phyloP scores from a whole-genome alignment of 331 rosid genomes.

The Acacia pycnantha region DNA sequence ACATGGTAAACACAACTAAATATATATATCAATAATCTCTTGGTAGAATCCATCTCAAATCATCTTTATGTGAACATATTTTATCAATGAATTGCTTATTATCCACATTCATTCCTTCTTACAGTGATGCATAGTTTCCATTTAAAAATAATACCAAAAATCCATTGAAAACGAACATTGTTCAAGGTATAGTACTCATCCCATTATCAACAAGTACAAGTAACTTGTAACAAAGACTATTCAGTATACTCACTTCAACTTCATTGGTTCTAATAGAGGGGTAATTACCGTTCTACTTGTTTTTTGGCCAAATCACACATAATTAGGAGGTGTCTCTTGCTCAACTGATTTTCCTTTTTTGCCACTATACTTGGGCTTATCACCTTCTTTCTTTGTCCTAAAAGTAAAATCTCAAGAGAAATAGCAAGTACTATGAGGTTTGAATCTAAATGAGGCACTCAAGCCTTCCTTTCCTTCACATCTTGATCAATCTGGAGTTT shows the following conservation, averaged over 20 bases:
- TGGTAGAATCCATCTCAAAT: background rate
- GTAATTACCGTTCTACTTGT: background rate
- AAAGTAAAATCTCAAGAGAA: background rate
- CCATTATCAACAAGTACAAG: background rate
- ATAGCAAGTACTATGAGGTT: background rate
- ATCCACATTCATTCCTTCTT: background rate
- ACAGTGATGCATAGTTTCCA: background rate
- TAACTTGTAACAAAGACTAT: background rate
- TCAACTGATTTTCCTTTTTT: background rate
- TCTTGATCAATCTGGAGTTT: background rate
- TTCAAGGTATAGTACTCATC: background rate
- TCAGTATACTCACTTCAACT: background rate
- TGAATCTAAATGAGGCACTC: background rate
- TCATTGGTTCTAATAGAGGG: background rate
- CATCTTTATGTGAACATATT: background rate
- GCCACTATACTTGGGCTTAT: background rate
- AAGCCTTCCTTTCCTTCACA: background rate
- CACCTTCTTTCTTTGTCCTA: background rate
- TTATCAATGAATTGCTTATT: background rate
- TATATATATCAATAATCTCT: background rate
- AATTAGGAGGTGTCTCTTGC: background rate
- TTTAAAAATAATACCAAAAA: background rate
- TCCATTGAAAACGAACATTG: background rate
- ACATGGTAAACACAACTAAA: too few relatives aligned
- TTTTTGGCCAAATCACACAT: background rate